Evolutionary conservation across 257 asterid species (phyloP).

Genomic region (Cinchona pubescens): DNA sequence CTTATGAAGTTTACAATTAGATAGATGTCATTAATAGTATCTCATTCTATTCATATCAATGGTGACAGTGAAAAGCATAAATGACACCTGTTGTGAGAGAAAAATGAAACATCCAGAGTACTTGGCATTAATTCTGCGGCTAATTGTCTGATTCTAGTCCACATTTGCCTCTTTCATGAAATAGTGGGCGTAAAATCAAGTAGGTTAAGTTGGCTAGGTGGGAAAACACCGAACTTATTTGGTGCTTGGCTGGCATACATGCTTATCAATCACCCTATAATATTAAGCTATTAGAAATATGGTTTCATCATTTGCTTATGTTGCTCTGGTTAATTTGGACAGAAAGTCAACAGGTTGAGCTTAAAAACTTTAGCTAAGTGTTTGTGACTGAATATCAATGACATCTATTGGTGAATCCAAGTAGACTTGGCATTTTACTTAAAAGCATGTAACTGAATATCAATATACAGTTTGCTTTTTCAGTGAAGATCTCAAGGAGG

Average conservation of each 20-base stretch:
- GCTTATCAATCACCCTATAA: too few species aligned
- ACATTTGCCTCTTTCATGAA: not conserved
- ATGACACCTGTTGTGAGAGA: not conserved
- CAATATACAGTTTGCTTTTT: too few species aligned
- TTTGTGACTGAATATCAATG: too few species aligned
- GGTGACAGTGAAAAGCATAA: not conserved
- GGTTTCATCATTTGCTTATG: not conserved
- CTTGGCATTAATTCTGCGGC: not conserved
- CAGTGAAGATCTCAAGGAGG: too few species aligned
- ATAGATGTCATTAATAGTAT: not conserved
- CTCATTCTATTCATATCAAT: not conserved
- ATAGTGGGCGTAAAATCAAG: not conserved
- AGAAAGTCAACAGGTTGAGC: not conserved
- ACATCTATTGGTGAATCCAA: not conserved
- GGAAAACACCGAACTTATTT: too few species aligned
- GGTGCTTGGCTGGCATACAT: not conserved
- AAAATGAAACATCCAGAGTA: not conserved
- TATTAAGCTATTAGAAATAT: not conserved
- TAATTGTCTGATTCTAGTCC: not conserved
- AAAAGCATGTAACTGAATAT: constrained; percentile 1
- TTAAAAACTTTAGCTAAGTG: not conserved
- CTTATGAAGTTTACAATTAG: not conserved
- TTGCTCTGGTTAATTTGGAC: not conserved
- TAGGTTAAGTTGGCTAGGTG: not conserved
- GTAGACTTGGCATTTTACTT: not conserved